Conservation (phyloP, 176 grass and related monocot species). For the Pontederia paniculata region DNA sequence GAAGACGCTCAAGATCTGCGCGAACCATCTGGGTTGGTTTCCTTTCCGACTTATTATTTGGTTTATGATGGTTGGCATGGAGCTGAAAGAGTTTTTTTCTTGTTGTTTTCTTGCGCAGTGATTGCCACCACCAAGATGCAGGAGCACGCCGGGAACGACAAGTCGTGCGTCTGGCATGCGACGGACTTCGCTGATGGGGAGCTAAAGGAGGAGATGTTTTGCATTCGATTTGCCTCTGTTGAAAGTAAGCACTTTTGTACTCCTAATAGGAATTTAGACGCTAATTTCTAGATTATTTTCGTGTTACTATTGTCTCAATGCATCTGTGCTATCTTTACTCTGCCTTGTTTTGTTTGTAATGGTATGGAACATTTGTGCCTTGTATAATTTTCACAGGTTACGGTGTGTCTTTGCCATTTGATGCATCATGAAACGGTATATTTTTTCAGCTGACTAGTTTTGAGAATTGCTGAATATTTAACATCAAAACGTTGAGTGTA, state of each 20-base stretch:
- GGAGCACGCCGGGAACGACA: conserved; percentile 6
- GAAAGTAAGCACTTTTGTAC: neutral
- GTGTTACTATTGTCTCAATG: too few species aligned
- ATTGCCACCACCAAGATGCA: conserved; percentile 5
- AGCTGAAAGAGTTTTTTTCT: neutral
- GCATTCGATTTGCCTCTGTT: conserved; percentile 6
- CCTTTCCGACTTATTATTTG: neutral
- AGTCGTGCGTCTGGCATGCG: conserved; percentile 13
- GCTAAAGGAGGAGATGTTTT: conserved; percentile 10
- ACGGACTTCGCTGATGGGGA: conserved; percentile 5
- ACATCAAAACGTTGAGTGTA: too few species aligned
- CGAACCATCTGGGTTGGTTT: conserved; percentile 50
- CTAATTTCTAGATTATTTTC: too few species aligned
- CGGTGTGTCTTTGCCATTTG: too few species aligned
- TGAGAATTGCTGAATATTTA: too few species aligned
- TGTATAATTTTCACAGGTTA: too few species aligned
- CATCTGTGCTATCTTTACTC: too few species aligned
- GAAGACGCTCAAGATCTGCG: conserved; percentile 82
- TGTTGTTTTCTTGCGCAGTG: neutral
- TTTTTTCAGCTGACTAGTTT: too few species aligned
- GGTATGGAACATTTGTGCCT: too few species aligned
- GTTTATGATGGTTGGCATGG: neutral
- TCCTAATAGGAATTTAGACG: too few species aligned
- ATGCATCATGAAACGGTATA: too few species aligned
- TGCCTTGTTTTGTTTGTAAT: too few species aligned